Conservation (phyloP, 257 asterid genomes). For the Cruciata laevipes region DNA sequence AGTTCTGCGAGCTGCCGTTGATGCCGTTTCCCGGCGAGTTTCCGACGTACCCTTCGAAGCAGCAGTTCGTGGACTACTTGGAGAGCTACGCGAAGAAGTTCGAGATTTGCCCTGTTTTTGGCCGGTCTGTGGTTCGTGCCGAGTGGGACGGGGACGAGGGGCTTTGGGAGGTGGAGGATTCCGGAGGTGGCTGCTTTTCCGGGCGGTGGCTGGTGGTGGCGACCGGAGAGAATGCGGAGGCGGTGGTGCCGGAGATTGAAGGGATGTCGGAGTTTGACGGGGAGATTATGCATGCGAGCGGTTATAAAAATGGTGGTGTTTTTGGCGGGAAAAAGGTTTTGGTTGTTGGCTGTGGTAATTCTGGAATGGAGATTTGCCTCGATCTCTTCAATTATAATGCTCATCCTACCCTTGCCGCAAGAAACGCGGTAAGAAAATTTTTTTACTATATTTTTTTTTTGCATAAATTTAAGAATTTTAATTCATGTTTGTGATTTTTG, state of each 20-base stretch:
- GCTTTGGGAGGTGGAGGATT: constrained; percentile 42
- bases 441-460: no score
- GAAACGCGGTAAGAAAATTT: no score
- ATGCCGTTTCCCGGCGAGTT: constrained; percentile 69
- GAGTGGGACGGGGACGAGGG: constrained; percentile 35
- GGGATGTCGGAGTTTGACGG: constrained; percentile 44
- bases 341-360: no score
- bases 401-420: no score
- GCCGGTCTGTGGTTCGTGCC: constrained; percentile 40
- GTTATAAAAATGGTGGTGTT: no score
- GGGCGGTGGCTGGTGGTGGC: constrained; percentile 70
- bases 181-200: constrained; percentile 22
- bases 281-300: no score
- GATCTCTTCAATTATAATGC: no score
- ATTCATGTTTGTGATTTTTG: no score
- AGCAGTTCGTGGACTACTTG: constrained; percentile 54
- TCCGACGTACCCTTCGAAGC: constrained; percentile 74
- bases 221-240: constrained; percentile 86
- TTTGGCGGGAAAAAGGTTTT: constrained; percentile 25
- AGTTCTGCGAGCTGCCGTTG: constrained; percentile 70
- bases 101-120: constrained; percentile 52
- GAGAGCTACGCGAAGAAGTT: constrained; percentile 50
- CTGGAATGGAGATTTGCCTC: no score
- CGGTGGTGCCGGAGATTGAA: constrained; percentile 45
- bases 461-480: no score